Conservation (phyloP, 352 stramenopile genomes). For the Globisporangium takayamanum region DNA sequence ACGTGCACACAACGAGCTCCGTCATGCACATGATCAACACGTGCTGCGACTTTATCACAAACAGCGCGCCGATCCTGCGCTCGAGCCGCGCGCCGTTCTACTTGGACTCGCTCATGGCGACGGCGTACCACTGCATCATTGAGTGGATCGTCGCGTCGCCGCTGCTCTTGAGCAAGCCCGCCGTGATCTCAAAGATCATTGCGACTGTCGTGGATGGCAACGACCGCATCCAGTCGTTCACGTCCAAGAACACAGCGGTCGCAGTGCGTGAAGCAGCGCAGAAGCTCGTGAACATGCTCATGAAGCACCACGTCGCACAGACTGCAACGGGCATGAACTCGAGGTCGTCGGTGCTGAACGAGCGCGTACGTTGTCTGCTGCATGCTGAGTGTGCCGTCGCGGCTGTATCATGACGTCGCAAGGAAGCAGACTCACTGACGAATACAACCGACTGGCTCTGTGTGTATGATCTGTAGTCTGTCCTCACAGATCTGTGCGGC, state of each 20-base stretch:
- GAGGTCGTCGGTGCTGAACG: constrained; percentile 43
- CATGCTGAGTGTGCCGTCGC: neutral
- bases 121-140: constrained; percentile 76
- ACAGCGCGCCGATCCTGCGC: constrained; percentile 60
- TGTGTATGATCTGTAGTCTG: constrained; percentile 23
- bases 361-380: constrained; percentile 34
- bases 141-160: constrained; percentile 79
- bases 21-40: constrained; percentile 79
- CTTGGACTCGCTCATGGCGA: constrained; percentile 75
- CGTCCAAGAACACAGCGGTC: constrained; percentile 37
- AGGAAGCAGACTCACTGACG: neutral
- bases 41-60: constrained; percentile 83
- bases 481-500: constrained; percentile 51
- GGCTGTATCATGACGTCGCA: no score
- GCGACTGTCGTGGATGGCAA: constrained; percentile 74
- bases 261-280: constrained; percentile 68
- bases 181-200: constrained; percentile 78
- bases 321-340: constrained; percentile 34
- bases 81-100: constrained; percentile 75
- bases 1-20: constrained; percentile 64
- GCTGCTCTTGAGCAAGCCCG: constrained; percentile 62
- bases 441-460: neutral
- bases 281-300: constrained; percentile 79
- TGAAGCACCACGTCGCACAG: constrained; percentile 83
- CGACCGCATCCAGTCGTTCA: constrained; percentile 60